A percentile compares a stretch with the other conserved stretches of the same genome.
Evolutionary conservation across 345 rosid species (phyloP).

Genomic region (Brassica napus): DNA sequence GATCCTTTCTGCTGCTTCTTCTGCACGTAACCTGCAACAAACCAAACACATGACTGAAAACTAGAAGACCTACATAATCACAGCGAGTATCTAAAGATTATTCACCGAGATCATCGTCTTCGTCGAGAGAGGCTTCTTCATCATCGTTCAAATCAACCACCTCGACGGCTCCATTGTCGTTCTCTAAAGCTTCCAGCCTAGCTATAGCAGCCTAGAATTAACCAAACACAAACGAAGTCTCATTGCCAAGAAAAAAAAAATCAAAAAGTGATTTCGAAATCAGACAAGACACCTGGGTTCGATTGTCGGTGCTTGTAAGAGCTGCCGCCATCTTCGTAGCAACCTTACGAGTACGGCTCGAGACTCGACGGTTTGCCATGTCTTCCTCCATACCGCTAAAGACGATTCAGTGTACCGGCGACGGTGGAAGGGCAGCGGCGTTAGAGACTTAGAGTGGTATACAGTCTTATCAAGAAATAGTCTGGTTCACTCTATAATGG

Average conservation of each 20-base stretch:
- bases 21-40: constrained; percentile 60
- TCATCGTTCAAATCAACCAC: constrained; percentile 64
- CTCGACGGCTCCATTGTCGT: constrained; percentile 75
- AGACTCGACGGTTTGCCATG: constrained; percentile 64
- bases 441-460: not conserved
- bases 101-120: constrained; percentile 78
- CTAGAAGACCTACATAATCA: not conserved
- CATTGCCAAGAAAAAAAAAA: not conserved
- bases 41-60: not conserved
- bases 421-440: constrained; percentile 5
- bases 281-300: constrained; percentile 63
- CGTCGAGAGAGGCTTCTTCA: constrained; percentile 92
- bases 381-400: constrained; percentile 69
- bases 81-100: not conserved
- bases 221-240: not conserved
- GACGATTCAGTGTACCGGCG: not conserved
- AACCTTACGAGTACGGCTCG: constrained; percentile 83
- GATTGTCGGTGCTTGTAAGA: constrained; percentile 79
- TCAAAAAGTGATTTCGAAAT: not conserved
- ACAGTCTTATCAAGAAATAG: not conserved
- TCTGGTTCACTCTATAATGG: not conserved
- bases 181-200: constrained; percentile 91
- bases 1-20: constrained; percentile 76
- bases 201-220: constrained; percentile 70
- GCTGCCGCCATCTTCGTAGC: constrained; percentile 94